Base-by-base conservation (phyloP, 2,329 filamentous ascomycete species). In the Colletotrichum ledebouriae region DNA sequence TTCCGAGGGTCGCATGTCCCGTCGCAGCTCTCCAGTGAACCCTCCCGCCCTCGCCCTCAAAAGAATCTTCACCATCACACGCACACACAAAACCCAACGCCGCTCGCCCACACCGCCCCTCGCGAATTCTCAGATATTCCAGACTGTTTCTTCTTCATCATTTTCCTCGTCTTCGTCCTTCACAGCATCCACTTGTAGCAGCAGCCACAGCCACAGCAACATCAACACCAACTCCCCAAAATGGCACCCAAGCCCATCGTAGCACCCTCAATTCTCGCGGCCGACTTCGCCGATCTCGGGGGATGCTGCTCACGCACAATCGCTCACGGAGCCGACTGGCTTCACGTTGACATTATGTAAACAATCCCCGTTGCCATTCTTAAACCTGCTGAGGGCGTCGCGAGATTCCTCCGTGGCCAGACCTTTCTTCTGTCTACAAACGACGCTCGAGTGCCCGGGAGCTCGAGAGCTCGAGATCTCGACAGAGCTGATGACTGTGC, bases 191-290 rank as follows among this genome's bases (percentile, higher is more conserved):
- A 6, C 29, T 1, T 29, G 7, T 6, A 9, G 29, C 29, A 29
- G 29, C 29, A 29, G 6, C 6, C 7, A 6, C 6, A 9, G 29
- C 6, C 29, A 9, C 6, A 29, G 6, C 37, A 34, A 34, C 41
- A 29, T 33, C 29, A 29, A 29, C 29, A 7, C 29, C 29, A 29
- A 29, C 29, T 29, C 37, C 47, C 7, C 41, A 69, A 52, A 72
- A 98, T 98, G 95, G 85, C 93, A 65, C 96, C 95, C 25, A 89
- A 91, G 71, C 92, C 96, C 55, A 98, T 99, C 79, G 97, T 99
- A 75, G 95, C 95, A 15, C 96, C 96, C 34, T 98, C 95, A n/a
- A 98, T 99, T 75, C 90, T 99, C 70, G 97, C 94, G 76, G 95
- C 95, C 73, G 95, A 99, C 86, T 99, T 99, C 82, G 94, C 90